These are phyloP conservation scores for Rhodotorula sp. DNA, from an alignment of 1,284 basidiomycete genomes.

Conservation along the genomic window DNA sequence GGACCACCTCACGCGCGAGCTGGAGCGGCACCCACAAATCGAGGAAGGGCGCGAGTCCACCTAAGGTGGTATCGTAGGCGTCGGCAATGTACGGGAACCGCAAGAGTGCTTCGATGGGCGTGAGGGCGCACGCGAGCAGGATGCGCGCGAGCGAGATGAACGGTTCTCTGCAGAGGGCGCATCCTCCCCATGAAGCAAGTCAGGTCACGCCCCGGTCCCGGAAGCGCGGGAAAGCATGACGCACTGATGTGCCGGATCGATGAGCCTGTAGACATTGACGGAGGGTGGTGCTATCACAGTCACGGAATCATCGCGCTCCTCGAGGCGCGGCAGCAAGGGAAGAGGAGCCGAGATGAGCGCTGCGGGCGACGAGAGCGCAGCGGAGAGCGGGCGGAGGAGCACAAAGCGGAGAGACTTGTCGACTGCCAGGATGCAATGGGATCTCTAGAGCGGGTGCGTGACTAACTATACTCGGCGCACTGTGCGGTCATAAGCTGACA, in stretches of 20 bases:
- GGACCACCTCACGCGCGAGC: conserved; percentile 6
- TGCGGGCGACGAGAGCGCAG: too few relatives aligned
- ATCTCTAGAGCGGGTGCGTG: too few relatives aligned
- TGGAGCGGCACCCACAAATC: conserved; percentile 37
- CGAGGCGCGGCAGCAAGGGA: neutral
- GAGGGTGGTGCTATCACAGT: neutral
- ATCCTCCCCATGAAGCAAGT: too few relatives aligned
- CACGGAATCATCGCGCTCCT: neutral
- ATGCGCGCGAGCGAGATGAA: conserved; percentile 31
- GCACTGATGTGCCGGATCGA: conserved; percentile 37
- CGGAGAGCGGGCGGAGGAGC: too few relatives aligned
- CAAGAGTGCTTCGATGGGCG: conserved; percentile 31
- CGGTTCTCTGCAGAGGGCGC: conserved; percentile 20
- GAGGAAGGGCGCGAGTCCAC: conserved; percentile 31
- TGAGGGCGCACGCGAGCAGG: conserved; percentile 22
- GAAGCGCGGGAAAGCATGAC: too few relatives aligned
- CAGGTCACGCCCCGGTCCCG: too few relatives aligned
- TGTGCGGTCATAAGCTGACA: too few relatives aligned
- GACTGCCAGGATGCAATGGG: too few relatives aligned
- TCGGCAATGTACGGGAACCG: conserved; percentile 16
- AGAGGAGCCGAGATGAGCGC: too few relatives aligned
- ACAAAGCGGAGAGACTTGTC: too few relatives aligned
- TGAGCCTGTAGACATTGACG: conserved; percentile 20
- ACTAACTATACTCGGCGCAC: too few relatives aligned
- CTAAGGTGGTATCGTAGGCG: conserved; percentile 18